phyloP scores from a whole-genome alignment of 2,329 filamentous ascomycete species.

The Colletotrichum tofieldiae region DNA sequence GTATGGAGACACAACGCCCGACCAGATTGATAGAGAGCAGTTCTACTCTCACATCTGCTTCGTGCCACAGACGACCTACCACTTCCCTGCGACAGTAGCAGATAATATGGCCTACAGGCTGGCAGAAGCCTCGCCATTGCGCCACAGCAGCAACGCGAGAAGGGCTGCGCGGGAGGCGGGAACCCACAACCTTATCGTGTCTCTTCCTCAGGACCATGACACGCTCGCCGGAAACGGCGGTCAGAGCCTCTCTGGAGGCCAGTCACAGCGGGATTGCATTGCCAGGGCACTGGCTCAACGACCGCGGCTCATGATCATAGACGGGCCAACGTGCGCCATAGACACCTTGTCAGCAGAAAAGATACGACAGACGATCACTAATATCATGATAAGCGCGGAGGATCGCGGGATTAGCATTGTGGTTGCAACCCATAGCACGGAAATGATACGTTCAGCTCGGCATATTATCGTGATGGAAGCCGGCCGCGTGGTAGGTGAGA shows the following conservation, averaged over 20 bases:
- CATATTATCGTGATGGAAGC: conserved; percentile 81
- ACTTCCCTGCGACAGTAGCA: conserved; percentile 82
- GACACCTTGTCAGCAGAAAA: conserved; percentile 78
- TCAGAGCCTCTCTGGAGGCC: conserved; percentile 81
- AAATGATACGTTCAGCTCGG: conserved; percentile 90
- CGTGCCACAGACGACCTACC: conserved; percentile 79
- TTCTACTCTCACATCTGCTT: conserved; percentile 76
- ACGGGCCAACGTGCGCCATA: conserved; percentile 89
- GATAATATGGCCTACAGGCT: conserved; percentile 90
- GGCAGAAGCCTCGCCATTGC: conserved; percentile 65
- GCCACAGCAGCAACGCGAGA: conserved; percentile 61
- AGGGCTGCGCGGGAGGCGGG: conserved; percentile 72
- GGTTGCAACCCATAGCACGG: conserved; percentile 84
- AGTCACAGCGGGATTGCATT: conserved; percentile 86
- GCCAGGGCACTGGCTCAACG: conserved; percentile 82
- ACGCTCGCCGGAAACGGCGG: conserved; percentile 86
- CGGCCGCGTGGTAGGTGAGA: conserved; percentile 76
- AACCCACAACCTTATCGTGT: conserved; percentile 83
- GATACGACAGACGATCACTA: conserved; percentile 74
- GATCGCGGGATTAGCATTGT: conserved; percentile 75
- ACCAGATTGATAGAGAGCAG: background rate
- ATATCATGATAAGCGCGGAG: conserved; percentile 60
- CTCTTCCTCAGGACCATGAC: conserved; percentile 71
- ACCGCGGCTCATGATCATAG: conserved; percentile 83
- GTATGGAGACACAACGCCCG: background rate